A percentile compares a stretch with the other conserved stretches of the same genome.
Evolutionary conservation across 1,139 yeast species (phyloP).

Genomic region (Hansenula anomala): DNA sequence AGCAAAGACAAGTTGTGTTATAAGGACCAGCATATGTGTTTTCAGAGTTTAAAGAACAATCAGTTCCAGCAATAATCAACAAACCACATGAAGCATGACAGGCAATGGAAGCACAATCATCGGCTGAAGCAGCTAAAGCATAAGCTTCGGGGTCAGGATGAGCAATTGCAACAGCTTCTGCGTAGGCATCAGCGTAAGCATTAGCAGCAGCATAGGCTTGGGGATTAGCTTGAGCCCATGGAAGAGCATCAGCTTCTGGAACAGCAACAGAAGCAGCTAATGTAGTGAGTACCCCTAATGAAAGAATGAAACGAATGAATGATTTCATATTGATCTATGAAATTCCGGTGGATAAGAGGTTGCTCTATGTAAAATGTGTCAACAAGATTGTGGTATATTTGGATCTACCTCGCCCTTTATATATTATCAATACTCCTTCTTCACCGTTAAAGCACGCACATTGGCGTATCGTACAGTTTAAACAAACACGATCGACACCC

Average conservation of each 20-base stretch:
- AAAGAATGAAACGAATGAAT: slow-evolving; percentile 1
- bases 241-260: slow-evolving; percentile 8
- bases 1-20: slow-evolving; percentile 23
- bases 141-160: slow-evolving; percentile 15
- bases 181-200: slow-evolving; percentile 13
- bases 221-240: slow-evolving; percentile 13
- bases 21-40: slow-evolving; percentile 18
- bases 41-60: slow-evolving; percentile 9
- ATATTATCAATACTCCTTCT: too few species aligned
- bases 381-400: too few species aligned
- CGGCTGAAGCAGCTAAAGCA: slow-evolving; percentile 12
- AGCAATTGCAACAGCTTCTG: slow-evolving; percentile 12
- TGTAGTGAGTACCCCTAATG: slow-evolving; percentile 7
- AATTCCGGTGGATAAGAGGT: too few species aligned
- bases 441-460: too few species aligned
- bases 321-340: not conserved
- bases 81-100: slow-evolving; percentile 14
- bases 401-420: too few species aligned
- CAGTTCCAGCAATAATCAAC: slow-evolving; percentile 9
- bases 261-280: slow-evolving; percentile 16
- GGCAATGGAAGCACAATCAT: slow-evolving; percentile 11
- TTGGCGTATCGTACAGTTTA: too few species aligned
- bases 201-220: slow-evolving; percentile 11
- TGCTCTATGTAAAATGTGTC: too few species aligned
- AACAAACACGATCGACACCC: too few species aligned